Evolutionary conservation across 345 rosid species (phyloP), one percentile per base, ranked within the genome.

Genomic region (Citrus trifoliata): DNA sequence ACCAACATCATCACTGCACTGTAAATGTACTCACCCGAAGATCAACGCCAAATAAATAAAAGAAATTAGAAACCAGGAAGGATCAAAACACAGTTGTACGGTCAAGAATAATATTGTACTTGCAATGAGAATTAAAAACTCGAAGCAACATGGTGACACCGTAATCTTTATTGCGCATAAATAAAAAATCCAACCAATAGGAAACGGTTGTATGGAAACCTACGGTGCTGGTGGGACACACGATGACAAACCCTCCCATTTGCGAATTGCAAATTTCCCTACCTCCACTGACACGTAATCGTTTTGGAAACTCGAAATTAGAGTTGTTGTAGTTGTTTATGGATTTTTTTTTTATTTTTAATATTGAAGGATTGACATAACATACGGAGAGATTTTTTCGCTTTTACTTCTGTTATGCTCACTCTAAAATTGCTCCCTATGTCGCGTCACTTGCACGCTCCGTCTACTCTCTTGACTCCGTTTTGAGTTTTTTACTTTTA

Each of bases 211-310:
- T 51, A 5, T 27, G 18, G 72, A 42, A 69, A 69, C 21, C 33
- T 2, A 53, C 13, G 37, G 67, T 59, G 28, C 6, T 37, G 7
- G 76, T 24, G 56, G 76, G 55, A 73, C 55, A 59, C 24, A 60
- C 2, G 22, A 33, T 3, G 3, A 33, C 28, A 14, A 0, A 24
- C 66, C 12, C 33, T 59, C 35, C 12, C 13, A 10, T 33, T 42
- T 10, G 24, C 9, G 58, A 60, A 74, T 25, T 18, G 12, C 28
- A 19, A 10, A 46, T 46, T 13, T 62, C 10, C 40, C 46, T 28
- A n/a, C 61, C 78, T 64, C 46, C 30, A n/a, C 38, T 13, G 61
- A 55, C 77, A 72, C 80, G 78, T 46, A 32, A 24, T 66, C 62
- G 1, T 33, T 27, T 58, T 67, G 3, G 13, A 40, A 40, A 40